Evolutionary conservation across 2,329 filamentous ascomycete genomes (phyloP).

Genomic region (Claviceps spartinae): DNA sequence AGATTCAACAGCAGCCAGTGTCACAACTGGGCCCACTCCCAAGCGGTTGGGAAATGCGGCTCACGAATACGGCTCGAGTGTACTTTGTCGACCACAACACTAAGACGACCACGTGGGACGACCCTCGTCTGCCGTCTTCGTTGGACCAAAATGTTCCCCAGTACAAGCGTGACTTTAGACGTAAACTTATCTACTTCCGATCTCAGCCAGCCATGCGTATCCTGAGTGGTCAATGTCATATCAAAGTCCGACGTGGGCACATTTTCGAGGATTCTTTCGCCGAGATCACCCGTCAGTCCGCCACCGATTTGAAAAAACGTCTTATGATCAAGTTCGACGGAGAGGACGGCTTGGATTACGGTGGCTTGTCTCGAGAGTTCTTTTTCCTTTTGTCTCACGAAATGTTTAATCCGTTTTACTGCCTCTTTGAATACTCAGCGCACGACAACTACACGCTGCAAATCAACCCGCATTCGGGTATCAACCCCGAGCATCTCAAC

Average conservation of each 20-base stretch:
- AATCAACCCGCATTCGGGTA: conserved; percentile 98
- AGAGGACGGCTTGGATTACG: conserved; percentile 94
- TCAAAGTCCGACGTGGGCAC: conserved; percentile 90
- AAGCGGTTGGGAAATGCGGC: conserved; percentile 98
- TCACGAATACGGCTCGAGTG: conserved; percentile 93
- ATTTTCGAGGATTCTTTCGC: conserved; percentile 99
- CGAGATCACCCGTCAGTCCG: conserved; percentile 93
- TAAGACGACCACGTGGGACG: conserved; percentile 98
- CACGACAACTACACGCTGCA: conserved; percentile 99
- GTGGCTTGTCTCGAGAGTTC: conserved; percentile 94
- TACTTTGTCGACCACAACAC: conserved; percentile 99
- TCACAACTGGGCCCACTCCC: conserved; percentile 90
- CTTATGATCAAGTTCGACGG: conserved; percentile 99
- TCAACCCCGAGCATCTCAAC: conserved; percentile 97
- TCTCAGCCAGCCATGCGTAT: conserved; percentile 95
- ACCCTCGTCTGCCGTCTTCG: conserved; percentile 86
- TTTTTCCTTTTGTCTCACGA: conserved; percentile 98
- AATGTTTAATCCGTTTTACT: conserved; percentile 99
- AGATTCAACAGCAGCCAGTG: conserved; percentile 92
- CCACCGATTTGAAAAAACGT: conserved; percentile 92
- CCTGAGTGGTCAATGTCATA: conserved; percentile 89
- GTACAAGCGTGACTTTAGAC: conserved; percentile 97
- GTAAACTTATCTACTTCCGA: conserved; percentile 98
- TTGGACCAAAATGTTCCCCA: conserved; percentile 96
- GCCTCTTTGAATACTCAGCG: conserved; percentile 96